A percentile compares a stretch with the other conserved stretches of the same genome.
phyloP scores from a whole-genome alignment of 768 basidiomycete genomes.

The Russula sp. region DNA sequence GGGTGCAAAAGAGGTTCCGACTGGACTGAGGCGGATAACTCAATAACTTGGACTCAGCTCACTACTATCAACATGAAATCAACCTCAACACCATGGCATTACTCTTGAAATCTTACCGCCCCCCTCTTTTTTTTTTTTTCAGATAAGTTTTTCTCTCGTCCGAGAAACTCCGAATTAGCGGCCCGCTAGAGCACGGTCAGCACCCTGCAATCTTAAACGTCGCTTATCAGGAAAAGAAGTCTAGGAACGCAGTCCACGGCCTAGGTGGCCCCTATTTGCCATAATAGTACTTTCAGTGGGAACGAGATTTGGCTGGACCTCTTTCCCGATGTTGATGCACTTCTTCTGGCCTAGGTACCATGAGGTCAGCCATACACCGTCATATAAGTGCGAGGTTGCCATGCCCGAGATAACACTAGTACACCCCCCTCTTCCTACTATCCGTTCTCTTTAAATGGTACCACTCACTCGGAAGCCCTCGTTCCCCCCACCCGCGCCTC shows the following conservation, averaged over 20 bases:
- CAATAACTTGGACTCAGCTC: not conserved
- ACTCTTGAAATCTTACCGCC: not conserved
- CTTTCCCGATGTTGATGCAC: not conserved
- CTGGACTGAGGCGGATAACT: not conserved
- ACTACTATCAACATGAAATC: not conserved
- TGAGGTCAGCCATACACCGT: not conserved
- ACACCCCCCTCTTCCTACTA: not conserved
- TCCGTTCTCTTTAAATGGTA: not conserved
- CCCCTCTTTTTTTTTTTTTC: not conserved
- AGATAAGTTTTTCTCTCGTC: not conserved
- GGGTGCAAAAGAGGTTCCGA: not conserved
- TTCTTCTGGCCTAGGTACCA: not conserved
- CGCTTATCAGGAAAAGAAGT: not conserved
- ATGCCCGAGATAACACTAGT: not conserved
- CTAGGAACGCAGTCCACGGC: not conserved
- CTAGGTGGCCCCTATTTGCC: not conserved
- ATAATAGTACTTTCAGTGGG: not conserved
- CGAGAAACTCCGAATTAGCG: not conserved
- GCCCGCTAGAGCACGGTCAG: not conserved
- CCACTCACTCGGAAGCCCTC: not conserved
- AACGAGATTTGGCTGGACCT: not conserved
- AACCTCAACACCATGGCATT: not conserved
- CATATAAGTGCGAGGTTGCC: slow-evolving; percentile 8
- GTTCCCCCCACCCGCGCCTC: slow-evolving; percentile 12
- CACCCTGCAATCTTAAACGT: not conserved